Base-by-base conservation (phyloP, 768 basidiomycete genomes). In the Pisolithus microcarpus region DNA sequence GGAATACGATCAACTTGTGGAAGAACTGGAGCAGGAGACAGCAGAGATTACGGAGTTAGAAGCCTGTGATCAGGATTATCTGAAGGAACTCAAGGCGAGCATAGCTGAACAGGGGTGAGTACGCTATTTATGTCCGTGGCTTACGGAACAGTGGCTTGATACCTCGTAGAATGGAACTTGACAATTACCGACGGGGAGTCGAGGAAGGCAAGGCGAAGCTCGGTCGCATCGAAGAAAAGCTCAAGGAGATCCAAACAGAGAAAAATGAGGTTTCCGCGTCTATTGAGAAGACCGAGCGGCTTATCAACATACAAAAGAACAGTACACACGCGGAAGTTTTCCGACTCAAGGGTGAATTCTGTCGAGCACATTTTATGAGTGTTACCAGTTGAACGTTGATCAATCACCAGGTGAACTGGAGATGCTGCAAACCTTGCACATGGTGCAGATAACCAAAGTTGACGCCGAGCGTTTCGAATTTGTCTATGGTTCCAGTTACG, bases 51-150 rank as follows among this genome's bases (percentile, higher is more conserved):
- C 76, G 23, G 87, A 89, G 57, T 83, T 91, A 49, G 85, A 89
- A 65, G 78, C 72, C 19, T 78, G 84, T 46, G 86, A 91, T 58
- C 84, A 85, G 60, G 78, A 77, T 7, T 90, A 87, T 60, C 69
- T 91, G 46, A 82, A 77, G 54, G 88, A 90, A 59, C 71, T 91
- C 54, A 90, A 88, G 61, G 74, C 72, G 13, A 81, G 83, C 4
- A 84, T 91, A 50, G 77, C 85, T 7, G 89, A 90, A 58, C 89
- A 91, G 70, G 81, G 80, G 88, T 90, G 57, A 21, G 76, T 63
- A 18, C 46, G 2, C 39, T 6, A 36, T 50, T 43, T 28, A n/a
- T 37, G 18, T 39, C 23, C 46, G 34, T 11, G 39, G 13, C 5
- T 13, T 15, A 34, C 15, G 11, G 34, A 10, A 34, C 13, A 5